Percentiles rank a stretch among this genome's conserved stretches.
phyloP scores from a whole-genome alignment of 2,329 filamentous ascomycete genomes.

The Colletotrichum sp. region DNA sequence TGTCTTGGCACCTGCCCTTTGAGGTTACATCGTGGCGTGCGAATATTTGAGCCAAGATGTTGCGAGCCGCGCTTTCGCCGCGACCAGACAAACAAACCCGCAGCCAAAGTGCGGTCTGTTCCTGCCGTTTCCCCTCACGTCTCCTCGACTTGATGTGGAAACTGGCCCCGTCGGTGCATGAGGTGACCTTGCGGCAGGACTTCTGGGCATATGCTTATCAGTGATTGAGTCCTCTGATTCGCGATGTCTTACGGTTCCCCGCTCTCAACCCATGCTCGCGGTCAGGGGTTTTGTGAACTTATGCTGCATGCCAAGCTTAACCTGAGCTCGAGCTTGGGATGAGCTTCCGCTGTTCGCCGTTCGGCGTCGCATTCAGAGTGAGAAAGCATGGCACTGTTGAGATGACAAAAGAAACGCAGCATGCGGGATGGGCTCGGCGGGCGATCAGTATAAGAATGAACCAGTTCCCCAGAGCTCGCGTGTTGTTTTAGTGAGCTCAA shows the following conservation, averaged over 20 bases:
- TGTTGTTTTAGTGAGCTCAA: neutral
- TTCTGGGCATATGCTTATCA: conserved; percentile 12
- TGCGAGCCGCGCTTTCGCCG: neutral
- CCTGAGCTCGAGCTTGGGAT: neutral
- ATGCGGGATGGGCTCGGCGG: neutral
- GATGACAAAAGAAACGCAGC: neutral
- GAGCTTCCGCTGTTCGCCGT: neutral
- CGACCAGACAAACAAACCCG: neutral
- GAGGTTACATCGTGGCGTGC: conserved; percentile 10
- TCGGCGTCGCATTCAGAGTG: neutral
- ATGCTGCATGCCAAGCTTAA: conserved; percentile 5
- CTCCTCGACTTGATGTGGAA: neutral
- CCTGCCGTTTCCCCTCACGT: neutral
- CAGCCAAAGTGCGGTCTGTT: neutral
- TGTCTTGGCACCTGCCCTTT: conserved; percentile 19
- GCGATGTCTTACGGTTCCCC: neutral
- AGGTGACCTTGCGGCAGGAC: neutral
- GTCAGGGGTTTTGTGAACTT: neutral
- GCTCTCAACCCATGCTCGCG: neutral
- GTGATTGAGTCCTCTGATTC: conserved; percentile 2
- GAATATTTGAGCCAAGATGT: neutral
- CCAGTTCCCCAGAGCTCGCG: neutral
- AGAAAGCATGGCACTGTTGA: neutral
- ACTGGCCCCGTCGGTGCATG: neutral
- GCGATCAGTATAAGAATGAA: neutral